These are phyloP conservation scores for Amoebophrya sp. DNA, from an alignment of 169 alveolate species.

Conservation along the genomic window DNA sequence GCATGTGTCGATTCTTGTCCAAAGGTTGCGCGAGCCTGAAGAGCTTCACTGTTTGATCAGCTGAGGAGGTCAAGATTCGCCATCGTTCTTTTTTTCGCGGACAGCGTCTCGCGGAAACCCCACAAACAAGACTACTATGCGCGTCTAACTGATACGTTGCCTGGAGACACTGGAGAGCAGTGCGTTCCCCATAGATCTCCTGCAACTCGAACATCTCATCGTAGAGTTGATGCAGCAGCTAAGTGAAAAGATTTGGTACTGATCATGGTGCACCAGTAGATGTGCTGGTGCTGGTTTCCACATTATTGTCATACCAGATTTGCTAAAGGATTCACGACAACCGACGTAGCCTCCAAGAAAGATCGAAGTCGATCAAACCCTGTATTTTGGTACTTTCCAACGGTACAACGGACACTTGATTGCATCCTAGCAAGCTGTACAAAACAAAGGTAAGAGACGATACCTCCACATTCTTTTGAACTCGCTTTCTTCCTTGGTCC, in stretches of 20 bases:
- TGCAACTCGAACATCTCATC: not conserved
- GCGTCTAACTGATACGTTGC: conserved; percentile 2
- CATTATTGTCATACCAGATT: too few species aligned
- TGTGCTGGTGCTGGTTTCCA: too few species aligned
- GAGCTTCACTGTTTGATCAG: conserved; percentile 16
- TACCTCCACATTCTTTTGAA: not conserved
- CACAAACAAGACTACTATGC: not conserved
- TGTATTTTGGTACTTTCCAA: too few species aligned
- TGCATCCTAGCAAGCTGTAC: too few species aligned
- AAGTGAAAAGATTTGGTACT: too few species aligned
- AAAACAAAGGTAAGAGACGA: too few species aligned
- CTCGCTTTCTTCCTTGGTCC: not conserved
- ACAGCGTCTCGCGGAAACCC: not conserved
- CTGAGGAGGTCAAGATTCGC: not conserved
- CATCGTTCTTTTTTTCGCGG: not conserved
- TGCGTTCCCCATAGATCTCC: not conserved
- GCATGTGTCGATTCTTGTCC: not conserved
- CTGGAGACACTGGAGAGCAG: not conserved
- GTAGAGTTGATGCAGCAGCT: not conserved
- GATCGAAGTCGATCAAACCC: too few species aligned
- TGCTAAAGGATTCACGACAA: too few species aligned
- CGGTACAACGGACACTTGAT: too few species aligned
- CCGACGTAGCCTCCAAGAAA: too few species aligned
- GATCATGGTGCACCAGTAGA: too few species aligned
- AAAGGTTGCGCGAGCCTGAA: not conserved